Percentiles rank a stretch among this genome's conserved stretches.
These are phyloP conservation scores for Ceratobasidium sp. DNA, from an alignment of 1,284 basidiomycete species.

Conservation along the genomic window DNA sequence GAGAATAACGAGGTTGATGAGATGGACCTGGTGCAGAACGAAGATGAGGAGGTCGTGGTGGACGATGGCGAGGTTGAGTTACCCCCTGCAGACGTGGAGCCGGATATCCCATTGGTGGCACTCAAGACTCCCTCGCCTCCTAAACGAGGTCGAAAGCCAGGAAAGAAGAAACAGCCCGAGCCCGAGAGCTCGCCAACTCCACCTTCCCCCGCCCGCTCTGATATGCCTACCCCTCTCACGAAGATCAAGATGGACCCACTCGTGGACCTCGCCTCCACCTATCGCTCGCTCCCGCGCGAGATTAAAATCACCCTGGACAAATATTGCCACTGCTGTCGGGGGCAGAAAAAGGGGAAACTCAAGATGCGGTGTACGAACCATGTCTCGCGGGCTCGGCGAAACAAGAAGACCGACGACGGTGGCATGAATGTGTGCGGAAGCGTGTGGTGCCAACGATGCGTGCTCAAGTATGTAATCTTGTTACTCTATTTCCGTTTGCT, in stretches of 20 bases:
- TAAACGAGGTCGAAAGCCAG: neutral
- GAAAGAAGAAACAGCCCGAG: neutral
- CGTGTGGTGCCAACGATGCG: slow-evolving; percentile 30
- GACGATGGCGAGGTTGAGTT: neutral
- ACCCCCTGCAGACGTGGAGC: neutral
- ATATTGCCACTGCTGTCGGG: slow-evolving; percentile 29
- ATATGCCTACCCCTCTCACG: neutral
- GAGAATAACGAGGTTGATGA: neutral
- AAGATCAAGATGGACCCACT: slow-evolving; percentile 7
- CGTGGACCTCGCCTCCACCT: neutral
- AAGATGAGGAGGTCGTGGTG: neutral
- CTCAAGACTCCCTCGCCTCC: neutral
- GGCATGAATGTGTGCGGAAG: neutral
- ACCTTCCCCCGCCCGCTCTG: neutral
- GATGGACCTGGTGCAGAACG: neutral
- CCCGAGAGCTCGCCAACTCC: neutral
- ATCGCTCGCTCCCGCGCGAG: slow-evolving; percentile 2
- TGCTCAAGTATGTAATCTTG: slow-evolving; percentile 10
- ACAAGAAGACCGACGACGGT: neutral
- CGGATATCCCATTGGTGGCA: neutral
- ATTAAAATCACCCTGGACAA: slow-evolving; percentile 9
- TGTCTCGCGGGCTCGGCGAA: neutral
- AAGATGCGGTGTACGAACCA: slow-evolving; percentile 28
- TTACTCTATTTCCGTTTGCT: neutral
- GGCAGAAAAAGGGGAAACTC: slow-evolving; percentile 1